phyloP scores from a whole-genome alignment of 2,329 filamentous ascomycete species.

The Aspergillus terreus region DNA sequence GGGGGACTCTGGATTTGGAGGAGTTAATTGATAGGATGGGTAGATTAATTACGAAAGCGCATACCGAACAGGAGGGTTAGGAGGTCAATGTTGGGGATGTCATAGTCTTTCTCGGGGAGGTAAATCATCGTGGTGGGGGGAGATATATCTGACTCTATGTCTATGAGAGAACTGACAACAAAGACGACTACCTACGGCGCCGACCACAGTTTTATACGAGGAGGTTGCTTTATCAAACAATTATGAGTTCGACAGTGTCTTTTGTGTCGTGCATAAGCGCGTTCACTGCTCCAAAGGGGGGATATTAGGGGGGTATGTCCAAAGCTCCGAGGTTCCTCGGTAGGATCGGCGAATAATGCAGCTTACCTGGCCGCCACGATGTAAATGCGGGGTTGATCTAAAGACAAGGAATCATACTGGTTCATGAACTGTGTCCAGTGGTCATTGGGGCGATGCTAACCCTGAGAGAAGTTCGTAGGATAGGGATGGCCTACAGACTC shows the following conservation, averaged over 20 bases:
- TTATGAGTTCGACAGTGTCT: too few species aligned
- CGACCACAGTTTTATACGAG: background rate
- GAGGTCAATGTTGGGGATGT: constrained; percentile 11
- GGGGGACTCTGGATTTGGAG: constrained; percentile 6
- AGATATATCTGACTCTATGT: background rate
- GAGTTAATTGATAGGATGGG: background rate
- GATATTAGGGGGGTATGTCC: background rate
- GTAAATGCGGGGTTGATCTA: background rate
- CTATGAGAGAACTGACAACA: background rate
- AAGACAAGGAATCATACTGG: background rate
- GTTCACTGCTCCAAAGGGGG: too few species aligned
- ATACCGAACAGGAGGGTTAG: constrained; percentile 11
- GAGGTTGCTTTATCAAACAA: too few species aligned
- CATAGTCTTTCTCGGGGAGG: constrained; percentile 12
- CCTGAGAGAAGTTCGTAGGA: too few species aligned
- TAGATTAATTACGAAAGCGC: background rate
- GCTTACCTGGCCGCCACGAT: background rate
- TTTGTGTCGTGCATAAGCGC: too few species aligned
- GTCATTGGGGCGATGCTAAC: too few species aligned
- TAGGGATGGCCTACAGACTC: background rate
- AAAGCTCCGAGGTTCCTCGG: background rate
- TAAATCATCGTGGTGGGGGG: constrained; percentile 7
- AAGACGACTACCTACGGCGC: background rate
- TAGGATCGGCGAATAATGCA: background rate
- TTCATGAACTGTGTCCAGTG: background rate